Base-by-base conservation (phyloP, 2,329 filamentous ascomycete species). In the Fusarium albidum region DNA sequence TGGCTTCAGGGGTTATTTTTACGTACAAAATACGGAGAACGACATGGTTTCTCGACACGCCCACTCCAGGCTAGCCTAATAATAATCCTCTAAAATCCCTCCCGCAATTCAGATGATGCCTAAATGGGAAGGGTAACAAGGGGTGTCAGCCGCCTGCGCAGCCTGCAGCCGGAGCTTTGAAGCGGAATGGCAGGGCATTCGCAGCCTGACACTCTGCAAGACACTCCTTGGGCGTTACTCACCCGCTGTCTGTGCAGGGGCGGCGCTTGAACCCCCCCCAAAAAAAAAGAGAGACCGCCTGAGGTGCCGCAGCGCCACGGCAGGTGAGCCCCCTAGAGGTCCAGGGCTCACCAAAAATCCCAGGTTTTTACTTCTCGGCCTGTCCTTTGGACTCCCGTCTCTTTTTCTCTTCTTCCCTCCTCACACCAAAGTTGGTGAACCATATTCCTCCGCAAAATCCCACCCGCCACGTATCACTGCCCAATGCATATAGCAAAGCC, bases 401-500 rank as follows among this genome's bases (percentile, higher is more conserved):
- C 49, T 49, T 52, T 52, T 18, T 29, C 29, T 52, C 44, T 56
- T 48, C 57, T 53, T 37, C 61, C 49, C 55, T 55, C 55, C 43
- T 56, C 60, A 66, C 67, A 69, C 69, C 62, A 54, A 47, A 46
- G 35, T 59, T 68, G 65, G 65, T 71, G 67, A 67, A 59, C 55
- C 51, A 44, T 41, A 56, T 48, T 38, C 54, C 44, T 48, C 47
- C 37, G 48, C 59, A 44, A 28, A 54, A 53, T 44, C 39, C 48
- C 52, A 15, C 57, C 56, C 47, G 55, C 49, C 46, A 47, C 42
- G 44, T 44, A 66, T 51, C 60, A 49, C 55, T 65, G 57, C 71
- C 79, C 71, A 85, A 85, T 85, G 82, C 81, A 82, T 83, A 79
- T 75, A 76, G 75, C 78, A 76, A 74, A 73, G 68, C 71, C 74